Evolutionary conservation across 2,329 filamentous ascomycete genomes (phyloP).

Genomic region (Colletotrichum sansevieriae): DNA sequence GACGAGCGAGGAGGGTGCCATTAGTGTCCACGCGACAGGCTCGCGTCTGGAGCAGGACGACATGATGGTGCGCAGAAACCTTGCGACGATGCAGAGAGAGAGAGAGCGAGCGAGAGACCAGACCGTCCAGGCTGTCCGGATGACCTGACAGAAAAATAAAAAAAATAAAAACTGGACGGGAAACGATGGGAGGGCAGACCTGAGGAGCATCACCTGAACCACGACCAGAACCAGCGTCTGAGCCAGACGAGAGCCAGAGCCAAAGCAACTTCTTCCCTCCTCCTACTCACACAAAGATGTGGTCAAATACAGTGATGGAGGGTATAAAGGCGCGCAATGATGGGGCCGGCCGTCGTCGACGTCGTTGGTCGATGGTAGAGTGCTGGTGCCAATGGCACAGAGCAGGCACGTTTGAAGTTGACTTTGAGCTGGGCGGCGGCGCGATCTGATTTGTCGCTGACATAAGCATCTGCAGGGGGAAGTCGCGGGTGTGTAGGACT

Average conservation of each 20-base stretch:
- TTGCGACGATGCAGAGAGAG: constrained; percentile 11
- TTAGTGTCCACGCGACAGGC: constrained; percentile 30
- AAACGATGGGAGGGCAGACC: neutral
- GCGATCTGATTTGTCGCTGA: constrained; percentile 48
- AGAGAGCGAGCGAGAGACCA: constrained; percentile 13
- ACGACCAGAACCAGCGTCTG: constrained; percentile 6
- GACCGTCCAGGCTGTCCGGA: constrained; percentile 18
- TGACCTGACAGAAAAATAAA: neutral
- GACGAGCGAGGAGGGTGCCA: neutral
- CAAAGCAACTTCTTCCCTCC: neutral
- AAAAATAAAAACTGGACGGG: neutral
- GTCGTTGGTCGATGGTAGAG: constrained; percentile 38
- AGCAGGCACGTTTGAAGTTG: constrained; percentile 56
- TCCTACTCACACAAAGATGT: neutral
- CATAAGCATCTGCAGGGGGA: constrained; percentile 45
- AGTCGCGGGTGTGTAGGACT: constrained; percentile 41
- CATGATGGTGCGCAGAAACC: constrained; percentile 22
- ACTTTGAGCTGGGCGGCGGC: constrained; percentile 50
- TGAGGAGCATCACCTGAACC: constrained; percentile 11
- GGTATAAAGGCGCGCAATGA: constrained; percentile 40
- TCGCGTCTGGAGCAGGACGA: constrained; percentile 20
- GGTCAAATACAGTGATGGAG: constrained; percentile 36
- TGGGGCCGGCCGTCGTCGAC: constrained; percentile 25
- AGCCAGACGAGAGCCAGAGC: constrained; percentile 6
- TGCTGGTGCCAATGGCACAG: constrained; percentile 47